Evolutionary conservation across 2,329 filamentous ascomycete species (phyloP).

Genomic region (Monosporascus sp.): DNA sequence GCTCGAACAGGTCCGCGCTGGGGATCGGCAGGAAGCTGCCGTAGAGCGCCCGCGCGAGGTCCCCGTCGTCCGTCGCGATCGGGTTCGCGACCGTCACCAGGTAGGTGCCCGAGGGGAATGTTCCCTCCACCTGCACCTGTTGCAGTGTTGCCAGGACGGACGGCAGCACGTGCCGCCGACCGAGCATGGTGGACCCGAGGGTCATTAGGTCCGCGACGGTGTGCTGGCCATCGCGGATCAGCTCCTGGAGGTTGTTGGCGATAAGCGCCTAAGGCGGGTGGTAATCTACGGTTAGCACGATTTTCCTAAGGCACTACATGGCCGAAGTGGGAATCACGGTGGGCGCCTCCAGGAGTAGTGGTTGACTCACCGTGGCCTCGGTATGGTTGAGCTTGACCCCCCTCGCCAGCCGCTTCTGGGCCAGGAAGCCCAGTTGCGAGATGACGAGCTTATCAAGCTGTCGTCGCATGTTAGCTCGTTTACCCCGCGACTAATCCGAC

Average conservation of each 20-base stretch:
- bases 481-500: background rate
- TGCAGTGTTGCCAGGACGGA: conserved; percentile 72
- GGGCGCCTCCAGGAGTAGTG: background rate
- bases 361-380: conserved; percentile 67
- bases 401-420: conserved; percentile 80
- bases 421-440: conserved; percentile 79
- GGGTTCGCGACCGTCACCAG: conserved; percentile 92
- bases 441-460: conserved; percentile 96
- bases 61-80: conserved; percentile 77
- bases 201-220: conserved; percentile 90
- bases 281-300: conserved; percentile 1
- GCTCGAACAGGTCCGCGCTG: conserved; percentile 59
- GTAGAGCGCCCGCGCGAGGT: conserved; percentile 82
- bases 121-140: conserved; percentile 91
- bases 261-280: conserved; percentile 60
- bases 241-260: conserved; percentile 85
- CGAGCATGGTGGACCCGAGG: conserved; percentile 85
- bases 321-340: too few relatives aligned
- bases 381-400: conserved; percentile 86
- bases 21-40: conserved; percentile 86
- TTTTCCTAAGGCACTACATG: background rate
- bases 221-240: conserved; percentile 94
- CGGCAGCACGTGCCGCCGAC: conserved; percentile 84
- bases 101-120: conserved; percentile 85
- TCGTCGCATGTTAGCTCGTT: background rate